phyloP scores from a whole-genome alignment of 352 stramenopile species.

The Phytopythium mirpurense region DNA sequence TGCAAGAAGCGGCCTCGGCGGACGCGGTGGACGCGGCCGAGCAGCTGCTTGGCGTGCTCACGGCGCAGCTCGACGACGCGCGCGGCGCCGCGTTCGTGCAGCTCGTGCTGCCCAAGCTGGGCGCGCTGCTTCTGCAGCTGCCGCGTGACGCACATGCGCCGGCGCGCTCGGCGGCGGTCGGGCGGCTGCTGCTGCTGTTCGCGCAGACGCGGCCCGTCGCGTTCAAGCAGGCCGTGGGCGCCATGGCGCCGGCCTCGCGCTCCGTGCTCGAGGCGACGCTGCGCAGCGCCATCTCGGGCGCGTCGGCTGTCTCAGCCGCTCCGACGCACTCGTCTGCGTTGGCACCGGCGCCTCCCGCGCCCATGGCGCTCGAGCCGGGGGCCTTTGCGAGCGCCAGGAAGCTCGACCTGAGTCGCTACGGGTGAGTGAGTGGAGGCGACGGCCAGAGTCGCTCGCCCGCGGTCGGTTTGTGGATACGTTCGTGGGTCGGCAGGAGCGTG shows the following conservation, averaged over 20 bases:
- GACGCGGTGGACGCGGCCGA: conserved; percentile 39
- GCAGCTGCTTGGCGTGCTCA: conserved; percentile 38
- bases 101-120: conserved; percentile 53
- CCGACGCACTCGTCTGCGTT: neutral
- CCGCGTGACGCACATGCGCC: conserved; percentile 8
- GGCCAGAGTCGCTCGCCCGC: no score
- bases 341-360: neutral
- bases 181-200: conserved; percentile 41
- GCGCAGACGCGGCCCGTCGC: conserved; percentile 39
- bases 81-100: conserved; percentile 46
- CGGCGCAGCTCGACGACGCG: conserved; percentile 37
- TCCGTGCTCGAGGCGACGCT: conserved; percentile 36
- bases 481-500: no score
- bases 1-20: conserved; percentile 18
- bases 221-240: conserved; percentile 47
- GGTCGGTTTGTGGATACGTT: no score
- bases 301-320: conserved; percentile 2
- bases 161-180: conserved; percentile 18
- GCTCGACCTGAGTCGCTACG: conserved; percentile 51
- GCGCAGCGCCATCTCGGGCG: conserved; percentile 34
- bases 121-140: conserved; percentile 25
- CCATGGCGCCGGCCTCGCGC: conserved; percentile 32
- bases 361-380: conserved; percentile 5
- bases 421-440: conserved; percentile 8
- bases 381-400: conserved; percentile 13